These are phyloP conservation scores for Orychophragmus violaceus DNA, from an alignment of 345 rosid species.

Conservation along the genomic window DNA sequence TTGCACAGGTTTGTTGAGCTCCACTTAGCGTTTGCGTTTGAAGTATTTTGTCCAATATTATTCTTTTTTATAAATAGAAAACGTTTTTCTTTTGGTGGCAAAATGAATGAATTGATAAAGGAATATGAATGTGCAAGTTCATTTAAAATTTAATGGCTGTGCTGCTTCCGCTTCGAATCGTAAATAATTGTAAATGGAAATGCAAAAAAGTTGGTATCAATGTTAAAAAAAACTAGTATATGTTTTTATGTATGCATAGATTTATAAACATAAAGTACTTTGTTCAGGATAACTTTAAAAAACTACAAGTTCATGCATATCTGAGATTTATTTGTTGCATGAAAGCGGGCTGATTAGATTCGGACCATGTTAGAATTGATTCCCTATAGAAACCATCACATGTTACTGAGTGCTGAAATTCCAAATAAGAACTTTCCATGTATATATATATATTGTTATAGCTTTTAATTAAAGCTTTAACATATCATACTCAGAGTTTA, in stretches of 20 bases:
- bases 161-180: not conserved
- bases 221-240: no score
- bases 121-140: not conserved
- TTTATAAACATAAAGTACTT: not conserved
- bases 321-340: not conserved
- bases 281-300: not conserved
- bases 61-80: not conserved
- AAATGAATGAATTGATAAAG: not conserved
- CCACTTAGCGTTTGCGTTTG: slow-evolving; percentile 1
- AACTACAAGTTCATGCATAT: not conserved
- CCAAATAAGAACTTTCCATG: slow-evolving; percentile 16
- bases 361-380: slow-evolving; percentile 25
- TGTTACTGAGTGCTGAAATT: not conserved
- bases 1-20: slow-evolving; percentile 40
- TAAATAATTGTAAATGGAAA: not conserved
- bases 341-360: slow-evolving; percentile 4
- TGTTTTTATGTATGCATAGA: not conserved
- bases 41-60: not conserved
- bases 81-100: not conserved
- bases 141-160: not conserved
- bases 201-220: no score
- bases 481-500: not conserved
- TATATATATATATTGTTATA: not conserved
- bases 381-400: slow-evolving; percentile 11
- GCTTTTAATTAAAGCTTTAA: not conserved